These are phyloP conservation scores for Proliferodiscus dingleyae DNA, from an alignment of 2,329 filamentous ascomycete genomes.

Conservation along the genomic window DNA sequence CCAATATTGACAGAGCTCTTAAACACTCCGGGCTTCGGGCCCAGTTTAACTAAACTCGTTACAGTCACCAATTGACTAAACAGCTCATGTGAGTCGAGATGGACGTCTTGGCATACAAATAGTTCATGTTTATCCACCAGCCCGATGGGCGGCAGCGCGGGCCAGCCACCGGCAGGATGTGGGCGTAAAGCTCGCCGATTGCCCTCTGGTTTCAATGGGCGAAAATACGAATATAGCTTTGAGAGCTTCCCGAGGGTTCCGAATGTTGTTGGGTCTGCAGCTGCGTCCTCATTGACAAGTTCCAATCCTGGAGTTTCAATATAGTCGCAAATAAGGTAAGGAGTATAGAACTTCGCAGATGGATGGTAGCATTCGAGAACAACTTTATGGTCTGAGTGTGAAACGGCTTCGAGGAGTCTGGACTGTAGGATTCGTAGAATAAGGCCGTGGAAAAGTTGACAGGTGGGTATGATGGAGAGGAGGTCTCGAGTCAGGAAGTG, in stretches of 20 bases:
- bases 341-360: slow-evolving; percentile 60
- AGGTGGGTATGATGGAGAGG: slow-evolving; percentile 53
- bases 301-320: slow-evolving; percentile 51
- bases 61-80: slow-evolving; percentile 71
- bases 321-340: slow-evolving; percentile 64
- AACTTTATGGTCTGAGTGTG: slow-evolving; percentile 56
- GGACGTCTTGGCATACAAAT: slow-evolving; percentile 53
- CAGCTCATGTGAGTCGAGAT: slow-evolving; percentile 63
- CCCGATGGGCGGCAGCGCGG: slow-evolving; percentile 24
- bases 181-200: slow-evolving; percentile 11
- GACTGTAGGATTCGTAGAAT: slow-evolving; percentile 60
- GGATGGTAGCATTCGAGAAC: slow-evolving; percentile 79
- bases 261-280: slow-evolving; percentile 29
- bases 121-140: slow-evolving; percentile 32
- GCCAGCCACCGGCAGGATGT: slow-evolving; percentile 34
- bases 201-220: slow-evolving; percentile 14
- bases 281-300: slow-evolving; percentile 41
- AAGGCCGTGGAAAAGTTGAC: slow-evolving; percentile 57
- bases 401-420: slow-evolving; percentile 55
- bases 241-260: slow-evolving; percentile 31
- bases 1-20: slow-evolving; percentile 60
- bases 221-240: slow-evolving; percentile 18
- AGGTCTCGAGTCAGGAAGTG: slow-evolving; percentile 46
- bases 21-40: slow-evolving; percentile 56
- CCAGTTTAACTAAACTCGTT: slow-evolving; percentile 63